Conservation (phyloP, 305 asterid species). For the Coffea humblotiana region DNA sequence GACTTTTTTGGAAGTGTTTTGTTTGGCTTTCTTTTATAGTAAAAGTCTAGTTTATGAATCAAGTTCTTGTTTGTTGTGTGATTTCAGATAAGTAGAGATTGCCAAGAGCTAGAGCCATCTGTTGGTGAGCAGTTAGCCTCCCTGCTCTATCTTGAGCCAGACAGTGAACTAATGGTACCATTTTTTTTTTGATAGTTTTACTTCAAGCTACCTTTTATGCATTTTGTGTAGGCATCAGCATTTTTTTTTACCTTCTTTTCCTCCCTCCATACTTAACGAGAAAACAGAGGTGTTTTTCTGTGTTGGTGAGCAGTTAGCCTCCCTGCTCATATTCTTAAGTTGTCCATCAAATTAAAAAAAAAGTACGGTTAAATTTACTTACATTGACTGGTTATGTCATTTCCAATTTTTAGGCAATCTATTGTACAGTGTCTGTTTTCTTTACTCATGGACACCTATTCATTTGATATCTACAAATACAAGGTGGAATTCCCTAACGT, state of each 20-base stretch:
- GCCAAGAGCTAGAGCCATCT: conserved; percentile 92
- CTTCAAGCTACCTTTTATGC: background rate
- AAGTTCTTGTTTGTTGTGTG: conserved; percentile 22
- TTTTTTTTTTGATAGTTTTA: background rate
- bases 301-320: background rate
- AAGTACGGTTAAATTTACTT: background rate
- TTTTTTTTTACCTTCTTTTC: background rate
- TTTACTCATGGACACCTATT: background rate
- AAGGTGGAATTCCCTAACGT: background rate
- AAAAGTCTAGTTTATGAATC: background rate
- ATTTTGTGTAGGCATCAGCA: background rate
- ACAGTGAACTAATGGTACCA: conserved; percentile 93
- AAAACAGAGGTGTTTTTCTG: background rate
- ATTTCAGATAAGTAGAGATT: conserved; percentile 94
- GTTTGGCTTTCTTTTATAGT: background rate
- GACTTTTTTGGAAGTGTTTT: background rate
- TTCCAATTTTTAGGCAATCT: background rate
- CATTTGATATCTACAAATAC: background rate
- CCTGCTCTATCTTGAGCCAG: conserved; percentile 91
- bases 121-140: conserved; percentile 94
- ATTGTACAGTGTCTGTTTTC: background rate
- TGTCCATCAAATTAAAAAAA: background rate
- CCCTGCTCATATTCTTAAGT: background rate
- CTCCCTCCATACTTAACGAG: background rate
- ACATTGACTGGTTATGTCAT: no score